Conservation (phyloP, 2,329 filamentous ascomycete genomes). For the Shiraia bambusicola region DNA sequence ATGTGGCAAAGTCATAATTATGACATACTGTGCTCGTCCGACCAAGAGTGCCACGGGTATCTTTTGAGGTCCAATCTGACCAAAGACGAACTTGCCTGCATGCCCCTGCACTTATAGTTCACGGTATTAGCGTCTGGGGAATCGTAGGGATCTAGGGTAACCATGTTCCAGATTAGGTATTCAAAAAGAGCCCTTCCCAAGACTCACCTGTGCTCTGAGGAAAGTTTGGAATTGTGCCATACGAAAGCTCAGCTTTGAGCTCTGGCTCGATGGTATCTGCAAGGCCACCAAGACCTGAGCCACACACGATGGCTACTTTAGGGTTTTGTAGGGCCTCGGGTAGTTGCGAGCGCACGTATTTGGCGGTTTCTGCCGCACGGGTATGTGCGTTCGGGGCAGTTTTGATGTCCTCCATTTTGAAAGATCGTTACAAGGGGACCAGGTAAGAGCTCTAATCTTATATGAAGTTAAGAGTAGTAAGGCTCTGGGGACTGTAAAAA, state of each 20-base stretch:
- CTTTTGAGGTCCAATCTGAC: constrained; percentile 55
- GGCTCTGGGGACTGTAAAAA: constrained; percentile 9
- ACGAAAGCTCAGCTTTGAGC: constrained; percentile 56
- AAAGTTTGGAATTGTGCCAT: constrained; percentile 62
- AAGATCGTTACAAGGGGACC: neutral
- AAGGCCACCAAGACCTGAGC: constrained; percentile 64
- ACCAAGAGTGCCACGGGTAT: constrained; percentile 64
- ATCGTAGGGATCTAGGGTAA: too few relatives aligned
- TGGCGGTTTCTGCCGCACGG: constrained; percentile 52
- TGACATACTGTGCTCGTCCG: constrained; percentile 63
- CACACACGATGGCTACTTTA: constrained; percentile 64
- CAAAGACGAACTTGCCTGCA: constrained; percentile 66
- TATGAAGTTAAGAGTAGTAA: neutral
- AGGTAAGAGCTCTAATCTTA: neutral
- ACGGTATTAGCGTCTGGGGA: constrained; percentile 3
- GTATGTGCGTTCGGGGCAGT: constrained; percentile 42
- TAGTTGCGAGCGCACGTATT: constrained; percentile 53
- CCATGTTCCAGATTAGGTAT: neutral
- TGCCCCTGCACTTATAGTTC: constrained; percentile 56
- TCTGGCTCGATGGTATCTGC: constrained; percentile 56
- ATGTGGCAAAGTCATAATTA: constrained; percentile 2
- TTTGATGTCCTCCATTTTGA: constrained; percentile 25
- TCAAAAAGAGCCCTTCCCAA: neutral
- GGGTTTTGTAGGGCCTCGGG: constrained; percentile 55
- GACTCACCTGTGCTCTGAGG: constrained; percentile 60